A percentile compares a stretch with the other conserved stretches of the same genome.
Conservation (phyloP, 805 yeast species). For the Pichia phayaonensis region DNA sequence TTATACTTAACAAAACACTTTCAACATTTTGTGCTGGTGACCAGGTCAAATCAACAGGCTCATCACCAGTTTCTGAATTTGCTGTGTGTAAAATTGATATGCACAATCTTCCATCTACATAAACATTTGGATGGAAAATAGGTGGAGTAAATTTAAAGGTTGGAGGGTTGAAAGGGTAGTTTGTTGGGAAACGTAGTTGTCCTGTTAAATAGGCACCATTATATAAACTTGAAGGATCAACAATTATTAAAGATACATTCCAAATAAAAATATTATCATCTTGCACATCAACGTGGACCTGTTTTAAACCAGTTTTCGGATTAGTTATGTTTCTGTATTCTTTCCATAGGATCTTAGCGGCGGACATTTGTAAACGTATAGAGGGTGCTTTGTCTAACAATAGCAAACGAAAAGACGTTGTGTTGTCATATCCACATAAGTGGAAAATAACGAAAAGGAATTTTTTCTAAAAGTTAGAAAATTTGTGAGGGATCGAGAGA, state of each 20-base stretch:
- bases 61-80: conserved; percentile 82
- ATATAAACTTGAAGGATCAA: conserved; percentile 81
- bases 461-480: neutral
- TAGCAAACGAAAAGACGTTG: neutral
- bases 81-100: conserved; percentile 88
- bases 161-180: conserved; percentile 92
- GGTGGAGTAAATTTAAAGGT: conserved; percentile 90
- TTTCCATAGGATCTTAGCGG: conserved; percentile 74
- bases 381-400: neutral
- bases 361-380: conserved; percentile 23
- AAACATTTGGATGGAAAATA: conserved; percentile 93
- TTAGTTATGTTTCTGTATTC: conserved; percentile 91
- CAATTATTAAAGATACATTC: conserved; percentile 90
- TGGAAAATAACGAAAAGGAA: neutral
- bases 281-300: conserved; percentile 30
- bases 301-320: conserved; percentile 60
- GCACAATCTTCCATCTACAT: conserved; percentile 89
- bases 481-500: neutral
- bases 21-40: conserved; percentile 92
- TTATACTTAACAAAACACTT: conserved; percentile 82
- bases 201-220: conserved; percentile 95
- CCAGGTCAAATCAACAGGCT: conserved; percentile 93
- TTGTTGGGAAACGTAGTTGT: conserved; percentile 84
- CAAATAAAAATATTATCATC: conserved; percentile 54
- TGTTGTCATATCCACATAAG: neutral